phyloP scores from a whole-genome alignment of 192 early-diverging fungal genomes.

The Paraglomus brasilianum region DNA sequence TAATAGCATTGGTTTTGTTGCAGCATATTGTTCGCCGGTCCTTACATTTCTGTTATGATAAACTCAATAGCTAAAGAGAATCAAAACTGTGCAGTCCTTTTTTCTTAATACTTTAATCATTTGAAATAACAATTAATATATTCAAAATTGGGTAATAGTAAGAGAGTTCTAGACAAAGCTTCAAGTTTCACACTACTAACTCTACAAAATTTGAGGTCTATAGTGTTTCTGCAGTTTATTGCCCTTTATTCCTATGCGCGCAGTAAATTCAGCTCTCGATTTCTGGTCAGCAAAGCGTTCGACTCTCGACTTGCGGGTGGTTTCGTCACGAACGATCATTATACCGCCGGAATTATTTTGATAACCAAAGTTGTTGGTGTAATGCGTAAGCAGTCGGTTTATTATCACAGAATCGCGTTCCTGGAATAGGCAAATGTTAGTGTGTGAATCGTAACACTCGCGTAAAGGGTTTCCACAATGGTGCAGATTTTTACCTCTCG shows the following conservation, averaged over 20 bases:
- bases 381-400: slow-evolving; percentile 74
- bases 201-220: slow-evolving; percentile 75
- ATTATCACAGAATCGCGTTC: slow-evolving; percentile 75
- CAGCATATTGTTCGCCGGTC: too few relatives aligned
- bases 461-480: background rate
- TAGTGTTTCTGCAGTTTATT: slow-evolving; percentile 90
- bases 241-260: slow-evolving; percentile 64
- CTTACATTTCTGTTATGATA: too few relatives aligned
- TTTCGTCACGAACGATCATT: slow-evolving; percentile 36
- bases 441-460: too few relatives aligned
- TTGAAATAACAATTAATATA: too few relatives aligned
- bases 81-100: too few relatives aligned
- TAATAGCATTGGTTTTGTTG: too few relatives aligned
- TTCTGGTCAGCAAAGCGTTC: slow-evolving; percentile 54
- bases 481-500: slow-evolving; percentile 46
- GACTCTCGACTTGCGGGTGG: slow-evolving; percentile 45
- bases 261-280: slow-evolving; percentile 55
- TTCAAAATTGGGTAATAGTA: too few relatives aligned
- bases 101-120: too few relatives aligned
- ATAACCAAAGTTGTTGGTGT: slow-evolving; percentile 52
- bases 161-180: too few relatives aligned
- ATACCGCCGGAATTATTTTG: slow-evolving; percentile 39
- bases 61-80: too few relatives aligned
- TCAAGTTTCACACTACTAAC: background rate
- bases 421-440: slow-evolving; percentile 31